phyloP scores from a whole-genome alignment of 495 filamentous ascomycete genomes.

The Daldinia bambusicola region DNA sequence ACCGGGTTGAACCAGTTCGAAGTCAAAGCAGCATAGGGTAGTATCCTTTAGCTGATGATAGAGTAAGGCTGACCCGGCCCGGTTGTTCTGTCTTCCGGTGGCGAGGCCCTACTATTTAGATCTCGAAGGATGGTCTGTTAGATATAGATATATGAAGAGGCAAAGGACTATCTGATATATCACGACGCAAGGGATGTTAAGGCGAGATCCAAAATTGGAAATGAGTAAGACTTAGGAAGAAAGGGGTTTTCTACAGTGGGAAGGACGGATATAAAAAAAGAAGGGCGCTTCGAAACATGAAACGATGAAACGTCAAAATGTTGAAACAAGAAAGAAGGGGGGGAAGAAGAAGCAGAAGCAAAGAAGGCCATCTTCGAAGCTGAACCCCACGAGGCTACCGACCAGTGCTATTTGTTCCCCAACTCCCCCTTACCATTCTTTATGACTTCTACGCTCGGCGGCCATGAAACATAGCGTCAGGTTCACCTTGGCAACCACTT shows the following conservation, averaged over 20 bases:
- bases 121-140: constrained; percentile 27
- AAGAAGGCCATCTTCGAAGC: constrained; percentile 7
- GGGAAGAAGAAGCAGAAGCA: not conserved
- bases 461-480: constrained; percentile 35
- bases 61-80: constrained; percentile 20
- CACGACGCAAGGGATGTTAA: constrained; percentile 15
- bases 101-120: constrained; percentile 14
- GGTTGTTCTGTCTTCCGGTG: constrained; percentile 24
- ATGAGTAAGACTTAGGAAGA: constrained; percentile 12
- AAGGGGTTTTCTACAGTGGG: constrained; percentile 18
- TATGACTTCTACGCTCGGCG: constrained; percentile 37
- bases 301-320: constrained; percentile 46
- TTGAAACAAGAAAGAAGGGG: no score
- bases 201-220: constrained; percentile 18
- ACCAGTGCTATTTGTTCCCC: constrained; percentile 14
- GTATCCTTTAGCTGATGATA: constrained; percentile 17
- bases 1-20: not conserved
- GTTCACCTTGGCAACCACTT: constrained; percentile 23
- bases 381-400: constrained; percentile 19
- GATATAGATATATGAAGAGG: constrained; percentile 18
- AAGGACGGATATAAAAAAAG: constrained; percentile 42
- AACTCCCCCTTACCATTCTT: constrained; percentile 10
- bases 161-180: constrained; percentile 23
- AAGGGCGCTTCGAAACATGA: constrained; percentile 46
- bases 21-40: constrained; percentile 6